phyloP scores from a whole-genome alignment of 2,329 filamentous ascomycete genomes.

The Phialocephala subalpina region DNA sequence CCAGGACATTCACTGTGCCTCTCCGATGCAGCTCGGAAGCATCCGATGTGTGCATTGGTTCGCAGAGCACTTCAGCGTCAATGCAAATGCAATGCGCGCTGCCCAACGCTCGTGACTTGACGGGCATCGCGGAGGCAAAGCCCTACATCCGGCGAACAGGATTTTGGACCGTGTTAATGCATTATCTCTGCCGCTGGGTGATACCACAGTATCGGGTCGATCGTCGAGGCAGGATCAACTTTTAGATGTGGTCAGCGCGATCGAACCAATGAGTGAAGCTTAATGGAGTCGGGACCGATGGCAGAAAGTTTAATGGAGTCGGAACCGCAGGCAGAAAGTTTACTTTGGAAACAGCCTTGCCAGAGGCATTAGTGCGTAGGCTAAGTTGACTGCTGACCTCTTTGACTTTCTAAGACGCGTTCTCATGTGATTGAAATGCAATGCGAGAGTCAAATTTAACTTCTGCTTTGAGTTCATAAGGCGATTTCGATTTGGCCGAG shows the following conservation, averaged over 20 bases:
- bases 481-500: not conserved
- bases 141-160: not conserved
- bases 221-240: not conserved
- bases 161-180: not conserved
- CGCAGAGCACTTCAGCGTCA: not conserved
- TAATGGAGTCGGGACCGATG: not conserved
- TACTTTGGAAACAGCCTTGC: not conserved
- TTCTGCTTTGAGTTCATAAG: not conserved
- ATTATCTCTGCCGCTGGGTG: not conserved
- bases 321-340: not conserved
- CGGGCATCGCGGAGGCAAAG: not conserved
- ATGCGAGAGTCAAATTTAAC: not conserved
- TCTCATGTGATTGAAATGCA: conserved; percentile 7
- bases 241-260: not conserved
- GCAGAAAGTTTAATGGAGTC: no score
- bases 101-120: conserved; percentile 2
- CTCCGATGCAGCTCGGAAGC: not conserved
- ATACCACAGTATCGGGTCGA: conserved; percentile 7
- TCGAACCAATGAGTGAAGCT: no score
- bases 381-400: not conserved
- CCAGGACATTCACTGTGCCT: not conserved
- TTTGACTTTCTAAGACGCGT: not conserved
- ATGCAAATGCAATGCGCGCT: conserved; percentile 2
- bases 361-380: not conserved
- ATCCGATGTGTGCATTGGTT: not conserved